Evolutionary conservation across 106 monocot species (phyloP), one percentile per base, ranked within the genome.

Genomic region (Iris macrosiphon): DNA sequence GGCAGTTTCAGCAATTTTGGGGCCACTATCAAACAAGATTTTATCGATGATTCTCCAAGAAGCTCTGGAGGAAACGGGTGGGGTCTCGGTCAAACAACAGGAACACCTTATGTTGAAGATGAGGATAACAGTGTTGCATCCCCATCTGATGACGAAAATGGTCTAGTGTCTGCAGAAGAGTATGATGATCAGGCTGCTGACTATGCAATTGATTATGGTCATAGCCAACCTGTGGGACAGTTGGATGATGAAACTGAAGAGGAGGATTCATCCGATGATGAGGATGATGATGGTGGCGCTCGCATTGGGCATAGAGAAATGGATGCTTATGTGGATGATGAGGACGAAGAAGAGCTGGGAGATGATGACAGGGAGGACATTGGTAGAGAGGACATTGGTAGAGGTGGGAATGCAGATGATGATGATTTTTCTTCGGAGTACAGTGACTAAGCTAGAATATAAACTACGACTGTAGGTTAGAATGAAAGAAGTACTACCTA

Each of bases 61-160:
- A 82, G 94, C 64, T 89, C 67, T 2, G 72, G 51, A 38, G 75
- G 49, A 17, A 89, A 82, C 23, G 87, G 72, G 2, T 87, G 87
- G 85, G 60, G 49, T 31, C 27, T 71, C 6, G 28, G 23, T 27
- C 73, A 61, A 25, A 68, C 59, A 50, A 11, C 45, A 2, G 52
- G 64, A 29, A 66, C 43, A 32, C 18, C 47, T 31, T 79, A 72
- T 38, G 62, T 51, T 26, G 80, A 83, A 41, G 79, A 86, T 49
- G 84, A 89, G 24, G 83, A 88, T 4, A 73, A 79, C 56, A 66
- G 72, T 53, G 45, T 19, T 9, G 69, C 48, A 0, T 87, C 70
- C 27, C 71, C 70, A 44, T 86, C 72, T n/a, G 85, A 92, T 49
- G 85, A 73, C 8, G 78, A 73, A 35, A 82, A 82, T 42, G 76